These are phyloP conservation scores for Penicillium sp. DNA, from an alignment of 2,329 filamentous ascomycete genomes.

Conservation along the genomic window DNA sequence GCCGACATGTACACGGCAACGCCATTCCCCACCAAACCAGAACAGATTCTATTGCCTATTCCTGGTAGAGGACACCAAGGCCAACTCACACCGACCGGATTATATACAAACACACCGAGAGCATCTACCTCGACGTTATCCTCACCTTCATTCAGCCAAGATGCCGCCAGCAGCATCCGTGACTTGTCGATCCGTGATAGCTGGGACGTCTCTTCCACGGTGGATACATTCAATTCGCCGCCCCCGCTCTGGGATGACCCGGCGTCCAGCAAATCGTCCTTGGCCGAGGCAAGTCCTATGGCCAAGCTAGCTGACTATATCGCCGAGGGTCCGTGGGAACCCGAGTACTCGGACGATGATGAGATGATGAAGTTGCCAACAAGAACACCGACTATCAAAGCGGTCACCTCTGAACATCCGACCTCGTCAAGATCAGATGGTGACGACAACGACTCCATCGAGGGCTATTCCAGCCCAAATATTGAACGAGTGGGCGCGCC, in stretches of 20 bases:
- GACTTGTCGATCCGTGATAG: conserved; percentile 25
- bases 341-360: conserved; percentile 30
- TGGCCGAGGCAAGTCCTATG: conserved; percentile 19
- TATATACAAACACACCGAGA: conserved; percentile 28
- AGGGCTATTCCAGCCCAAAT: conserved; percentile 38
- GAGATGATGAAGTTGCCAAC: conserved; percentile 29
- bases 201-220: conserved; percentile 35
- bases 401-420: conserved; percentile 29
- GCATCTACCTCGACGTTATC: conserved; percentile 26
- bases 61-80: conserved; percentile 35
- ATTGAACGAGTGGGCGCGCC: conserved; percentile 24
- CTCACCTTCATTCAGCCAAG: conserved; percentile 23
- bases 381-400: conserved; percentile 34
- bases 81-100: conserved; percentile 27
- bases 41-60: conserved; percentile 40
- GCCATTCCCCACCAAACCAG: conserved; percentile 44
- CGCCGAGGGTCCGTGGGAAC: conserved; percentile 17
- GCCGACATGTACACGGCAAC: conserved; percentile 37
- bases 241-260: conserved; percentile 37
- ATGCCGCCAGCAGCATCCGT: conserved; percentile 21
- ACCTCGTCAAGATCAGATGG: conserved; percentile 19
- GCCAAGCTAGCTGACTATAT: conserved; percentile 18
- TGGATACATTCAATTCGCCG: conserved; percentile 32
- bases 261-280: conserved; percentile 33
- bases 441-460: conserved; percentile 17